phyloP scores from a whole-genome alignment of 352 stramenopile species.

The Ophiocytium majus region DNA sequence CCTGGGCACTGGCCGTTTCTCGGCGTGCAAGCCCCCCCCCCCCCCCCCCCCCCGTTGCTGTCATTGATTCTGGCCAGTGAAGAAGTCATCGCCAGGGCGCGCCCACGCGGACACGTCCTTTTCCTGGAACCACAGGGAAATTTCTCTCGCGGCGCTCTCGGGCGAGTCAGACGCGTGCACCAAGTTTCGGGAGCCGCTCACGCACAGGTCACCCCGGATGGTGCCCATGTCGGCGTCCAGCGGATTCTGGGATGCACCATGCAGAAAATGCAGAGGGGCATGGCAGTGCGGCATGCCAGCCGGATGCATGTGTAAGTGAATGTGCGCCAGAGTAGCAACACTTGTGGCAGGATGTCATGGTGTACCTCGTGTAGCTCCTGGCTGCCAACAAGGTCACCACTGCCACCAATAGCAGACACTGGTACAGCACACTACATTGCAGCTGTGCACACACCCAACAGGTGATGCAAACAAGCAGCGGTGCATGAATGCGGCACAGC shows the following conservation, averaged over 20 bases:
- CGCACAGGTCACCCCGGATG: slow-evolving; percentile 49
- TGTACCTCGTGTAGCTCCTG: neutral
- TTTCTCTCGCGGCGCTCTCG: slow-evolving; percentile 94
- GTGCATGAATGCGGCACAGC: no score
- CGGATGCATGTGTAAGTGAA: neutral
- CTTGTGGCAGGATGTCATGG: neutral
- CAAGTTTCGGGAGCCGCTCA: slow-evolving; percentile 71
- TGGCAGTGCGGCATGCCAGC: neutral
- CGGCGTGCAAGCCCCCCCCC: no score
- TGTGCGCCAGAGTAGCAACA: neutral
- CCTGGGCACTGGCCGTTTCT: no score
- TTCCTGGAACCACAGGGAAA: slow-evolving; percentile 93
- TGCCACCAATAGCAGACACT: neutral
- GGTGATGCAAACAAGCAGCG: no score
- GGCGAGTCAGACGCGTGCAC: slow-evolving; percentile 94
- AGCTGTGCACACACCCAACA: no score
- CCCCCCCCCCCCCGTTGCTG: no score
- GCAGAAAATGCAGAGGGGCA: neutral
- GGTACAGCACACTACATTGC: no score
- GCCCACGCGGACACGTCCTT: slow-evolving; percentile 84
- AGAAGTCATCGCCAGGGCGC: slow-evolving; percentile 65
- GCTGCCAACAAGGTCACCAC: neutral
- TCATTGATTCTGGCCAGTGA: slow-evolving; percentile 12
- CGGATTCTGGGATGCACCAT: slow-evolving; percentile 33
- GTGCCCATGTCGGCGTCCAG: slow-evolving; percentile 39